phyloP scores from a whole-genome alignment of 345 rosid species.

The Brassica nigra region DNA sequence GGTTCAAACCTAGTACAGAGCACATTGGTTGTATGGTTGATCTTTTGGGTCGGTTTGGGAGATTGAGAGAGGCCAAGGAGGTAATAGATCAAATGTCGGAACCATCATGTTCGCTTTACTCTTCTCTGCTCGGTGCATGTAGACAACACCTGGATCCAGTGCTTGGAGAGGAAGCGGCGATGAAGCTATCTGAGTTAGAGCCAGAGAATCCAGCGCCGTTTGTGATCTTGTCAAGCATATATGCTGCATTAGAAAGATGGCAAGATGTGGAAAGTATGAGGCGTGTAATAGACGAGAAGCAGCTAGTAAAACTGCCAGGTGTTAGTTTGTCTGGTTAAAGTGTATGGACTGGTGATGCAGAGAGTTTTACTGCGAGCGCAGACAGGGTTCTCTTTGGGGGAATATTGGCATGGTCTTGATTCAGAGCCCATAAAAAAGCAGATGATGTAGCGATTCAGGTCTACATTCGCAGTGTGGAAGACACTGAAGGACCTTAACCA shows the following conservation, averaged over 20 bases:
- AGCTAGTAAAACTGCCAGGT: constrained; percentile 53
- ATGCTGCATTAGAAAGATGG: constrained; percentile 56
- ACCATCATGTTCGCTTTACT: constrained; percentile 51
- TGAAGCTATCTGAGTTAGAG: constrained; percentile 54
- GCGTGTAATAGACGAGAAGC: constrained; percentile 47
- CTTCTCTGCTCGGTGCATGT: constrained; percentile 68
- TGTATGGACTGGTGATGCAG: neutral
- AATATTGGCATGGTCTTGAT: neutral
- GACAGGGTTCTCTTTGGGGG: neutral
- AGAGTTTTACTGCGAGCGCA: neutral
- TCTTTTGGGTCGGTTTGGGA: constrained; percentile 59
- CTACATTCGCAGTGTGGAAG: too few relatives aligned
- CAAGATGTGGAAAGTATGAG: constrained; percentile 57
- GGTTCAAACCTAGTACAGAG: constrained; percentile 48
- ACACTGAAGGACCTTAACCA: too few relatives aligned
- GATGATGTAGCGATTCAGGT: neutral
- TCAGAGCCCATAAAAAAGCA: neutral
- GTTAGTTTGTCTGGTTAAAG: constrained; percentile 47
- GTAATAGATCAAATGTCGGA: constrained; percentile 48
- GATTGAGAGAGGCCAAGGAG: constrained; percentile 56
- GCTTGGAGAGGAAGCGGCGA: constrained; percentile 56
- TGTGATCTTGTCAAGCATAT: constrained; percentile 62
- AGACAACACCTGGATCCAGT: constrained; percentile 47
- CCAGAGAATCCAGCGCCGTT: constrained; percentile 57
- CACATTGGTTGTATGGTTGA: constrained; percentile 64